Evolutionary conservation across 83 land plant species (phyloP), one percentile per base, ranked within the genome.

Genomic region (Picea engelmannii): DNA sequence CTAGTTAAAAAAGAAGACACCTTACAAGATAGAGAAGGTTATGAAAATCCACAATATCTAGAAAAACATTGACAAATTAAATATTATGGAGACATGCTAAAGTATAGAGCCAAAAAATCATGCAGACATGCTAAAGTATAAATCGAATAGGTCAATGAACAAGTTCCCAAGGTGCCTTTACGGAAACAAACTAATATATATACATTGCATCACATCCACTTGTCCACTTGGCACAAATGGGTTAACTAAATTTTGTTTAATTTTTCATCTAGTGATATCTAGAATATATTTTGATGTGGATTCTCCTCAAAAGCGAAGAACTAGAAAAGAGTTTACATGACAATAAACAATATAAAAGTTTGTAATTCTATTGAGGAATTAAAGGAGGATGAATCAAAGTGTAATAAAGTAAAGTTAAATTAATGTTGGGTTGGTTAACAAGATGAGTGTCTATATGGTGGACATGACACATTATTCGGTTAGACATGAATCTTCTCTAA

Each of bases 171-270:
- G 97, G 10, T 92, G 95, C 80, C 87, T 92, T 5, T 96, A 94
- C 82, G 98, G 98, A 25, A 95, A 95, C 87, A 94, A 95, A 82
- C 90, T 95, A 52, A 90, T 95, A 18, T 89, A 96, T 25, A 93
- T 95, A 88, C 90, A 91, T 81, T 88, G 89, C 85, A 83, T 92
- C 2, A 82, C 92, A 15, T 78, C 90, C 17, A 25, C 89, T 13
- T 95, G 97, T 86, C 23, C 84, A 31, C 88, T 93, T 62, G 96
- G 94, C 52, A 60, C 83, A 10, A 66, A 81, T 38, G 89, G 91
- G 78, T 85, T 92, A 64, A 68, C 92, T 40, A 67, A 75, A n/a
- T n/a, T 69, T 82, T 91, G 42, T 89, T 90, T 64, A 74, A 80
- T 60, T 69, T 90, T 17, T 44, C 84, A 25, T 78, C 85, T 69